Percentiles rank a stretch among this genome's conserved stretches.
Conservation (phyloP, 176 grass and related monocot genomes). For the Hyparrhenia diplandra region DNA sequence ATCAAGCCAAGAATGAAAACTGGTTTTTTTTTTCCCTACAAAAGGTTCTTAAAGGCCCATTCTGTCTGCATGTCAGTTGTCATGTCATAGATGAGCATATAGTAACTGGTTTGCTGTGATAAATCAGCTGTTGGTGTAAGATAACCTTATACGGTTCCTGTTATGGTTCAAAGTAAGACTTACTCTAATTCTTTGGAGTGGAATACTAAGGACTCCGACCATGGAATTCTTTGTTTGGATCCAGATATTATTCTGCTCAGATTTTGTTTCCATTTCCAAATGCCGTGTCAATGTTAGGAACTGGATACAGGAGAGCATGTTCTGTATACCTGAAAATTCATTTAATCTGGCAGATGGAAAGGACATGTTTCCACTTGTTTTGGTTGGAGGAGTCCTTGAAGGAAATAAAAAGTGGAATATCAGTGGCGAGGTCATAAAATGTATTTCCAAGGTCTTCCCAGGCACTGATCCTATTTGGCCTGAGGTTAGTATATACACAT, state of each 20-base stretch:
- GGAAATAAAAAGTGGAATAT: constrained; percentile 93
- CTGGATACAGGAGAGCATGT: neutral
- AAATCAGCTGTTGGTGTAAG: neutral
- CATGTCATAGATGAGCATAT: neutral
- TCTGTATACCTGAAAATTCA: neutral
- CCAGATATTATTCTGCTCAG: neutral
- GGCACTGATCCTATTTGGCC: constrained; percentile 71
- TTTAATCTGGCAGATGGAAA: constrained; percentile 74
- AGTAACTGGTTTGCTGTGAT: neutral
- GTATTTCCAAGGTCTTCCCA: constrained; percentile 74
- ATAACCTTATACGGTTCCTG: neutral
- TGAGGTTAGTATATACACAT: constrained; percentile 48
- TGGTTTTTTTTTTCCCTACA: neutral
- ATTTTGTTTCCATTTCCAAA: neutral
- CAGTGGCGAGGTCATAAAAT: constrained; percentile 70
- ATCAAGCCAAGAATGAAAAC: neutral
- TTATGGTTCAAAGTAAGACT: neutral
- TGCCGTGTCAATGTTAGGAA: neutral
- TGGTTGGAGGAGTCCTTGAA: constrained; percentile 94
- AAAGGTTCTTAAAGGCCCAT: neutral
- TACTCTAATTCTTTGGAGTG: neutral
- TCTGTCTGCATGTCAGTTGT: neutral
- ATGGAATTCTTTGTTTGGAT: neutral
- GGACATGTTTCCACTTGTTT: constrained; percentile 80
- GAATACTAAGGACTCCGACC: neutral